These are phyloP conservation scores for Patellaria atrata DNA, from an alignment of 495 filamentous ascomycete species.

Conservation along the genomic window DNA sequence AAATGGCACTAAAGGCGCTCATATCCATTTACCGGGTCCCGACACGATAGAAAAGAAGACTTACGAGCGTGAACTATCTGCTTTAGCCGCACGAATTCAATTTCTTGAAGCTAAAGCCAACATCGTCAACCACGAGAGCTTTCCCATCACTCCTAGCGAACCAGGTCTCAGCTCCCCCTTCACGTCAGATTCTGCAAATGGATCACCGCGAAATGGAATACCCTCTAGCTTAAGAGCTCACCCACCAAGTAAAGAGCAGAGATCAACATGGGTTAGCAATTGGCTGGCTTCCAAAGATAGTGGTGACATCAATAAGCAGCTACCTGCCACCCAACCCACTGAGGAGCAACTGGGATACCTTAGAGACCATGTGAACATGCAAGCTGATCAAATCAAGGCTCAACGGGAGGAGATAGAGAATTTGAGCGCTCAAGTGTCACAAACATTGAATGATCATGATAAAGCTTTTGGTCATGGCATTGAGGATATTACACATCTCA, in stretches of 20 bases:
- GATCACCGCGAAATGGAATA: constrained; percentile 5
- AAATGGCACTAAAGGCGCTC: constrained; percentile 22
- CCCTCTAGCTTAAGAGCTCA: constrained; percentile 17
- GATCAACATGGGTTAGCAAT: constrained; percentile 27
- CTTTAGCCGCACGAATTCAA: constrained; percentile 32
- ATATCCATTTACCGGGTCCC: constrained; percentile 30
- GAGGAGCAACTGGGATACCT: constrained; percentile 33
- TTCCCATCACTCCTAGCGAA: constrained; percentile 30
- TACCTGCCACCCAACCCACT: constrained; percentile 22
- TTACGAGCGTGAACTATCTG: constrained; percentile 33
- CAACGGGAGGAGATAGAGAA: constrained; percentile 43
- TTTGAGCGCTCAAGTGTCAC: constrained; percentile 27
- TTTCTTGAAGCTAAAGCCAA: constrained; percentile 32
- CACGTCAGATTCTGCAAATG: constrained; percentile 10
- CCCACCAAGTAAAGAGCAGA: constrained; percentile 16
- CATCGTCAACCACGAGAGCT: constrained; percentile 23
- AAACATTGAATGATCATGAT: constrained; percentile 41
- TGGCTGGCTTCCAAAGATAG: constrained; percentile 23
- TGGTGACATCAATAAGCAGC: constrained; percentile 18
- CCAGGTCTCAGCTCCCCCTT: constrained; percentile 23
- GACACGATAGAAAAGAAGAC: constrained; percentile 33
- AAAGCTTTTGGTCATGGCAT: constrained; percentile 29
- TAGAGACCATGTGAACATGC: constrained; percentile 35
- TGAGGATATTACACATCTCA: constrained; percentile 53
- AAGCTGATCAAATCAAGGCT: constrained; percentile 38